phyloP scores from a whole-genome alignment of 306 rosid species.

The Cicer bijugum region DNA sequence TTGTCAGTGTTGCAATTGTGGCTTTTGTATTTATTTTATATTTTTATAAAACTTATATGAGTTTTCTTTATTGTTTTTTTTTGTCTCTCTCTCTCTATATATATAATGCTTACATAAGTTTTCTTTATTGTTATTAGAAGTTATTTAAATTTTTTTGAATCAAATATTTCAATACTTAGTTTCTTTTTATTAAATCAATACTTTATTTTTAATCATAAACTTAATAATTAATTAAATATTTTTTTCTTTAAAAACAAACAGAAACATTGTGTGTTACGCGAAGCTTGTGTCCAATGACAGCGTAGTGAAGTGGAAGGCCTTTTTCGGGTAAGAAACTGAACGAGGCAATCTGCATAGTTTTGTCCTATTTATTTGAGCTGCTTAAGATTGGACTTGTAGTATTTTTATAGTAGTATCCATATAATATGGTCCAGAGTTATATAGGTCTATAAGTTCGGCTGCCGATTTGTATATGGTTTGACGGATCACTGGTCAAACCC shows the following conservation, averaged over 20 bases:
- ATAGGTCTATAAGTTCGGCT: not conserved
- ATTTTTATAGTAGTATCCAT: not conserved
- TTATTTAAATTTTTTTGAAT: too few species aligned
- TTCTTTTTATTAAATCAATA: too few species aligned
- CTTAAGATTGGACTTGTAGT: not conserved
- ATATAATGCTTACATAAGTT: too few species aligned
- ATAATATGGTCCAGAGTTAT: not conserved
- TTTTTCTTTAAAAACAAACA: not conserved
- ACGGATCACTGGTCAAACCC: slow-evolving; percentile 10
- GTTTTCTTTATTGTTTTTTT: too few species aligned
- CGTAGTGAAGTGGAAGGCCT: not conserved
- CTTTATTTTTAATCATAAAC: not conserved
- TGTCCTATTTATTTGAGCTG: not conserved
- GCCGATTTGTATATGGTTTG: not conserved
- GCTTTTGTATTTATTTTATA: too few species aligned
- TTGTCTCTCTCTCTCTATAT: too few species aligned
- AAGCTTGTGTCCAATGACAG: not conserved
- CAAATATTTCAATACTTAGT: too few species aligned
- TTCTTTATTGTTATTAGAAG: too few species aligned
- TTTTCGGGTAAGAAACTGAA: not conserved
- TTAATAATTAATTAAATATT: not conserved
- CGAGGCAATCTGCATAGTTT: not conserved
- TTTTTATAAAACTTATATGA: too few species aligned
- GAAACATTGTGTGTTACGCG: not conserved
- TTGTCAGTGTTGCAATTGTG: too few species aligned